Base-by-base conservation (phyloP, 1,284 basidiomycete genomes). In the Trichosporon sp. region DNA sequence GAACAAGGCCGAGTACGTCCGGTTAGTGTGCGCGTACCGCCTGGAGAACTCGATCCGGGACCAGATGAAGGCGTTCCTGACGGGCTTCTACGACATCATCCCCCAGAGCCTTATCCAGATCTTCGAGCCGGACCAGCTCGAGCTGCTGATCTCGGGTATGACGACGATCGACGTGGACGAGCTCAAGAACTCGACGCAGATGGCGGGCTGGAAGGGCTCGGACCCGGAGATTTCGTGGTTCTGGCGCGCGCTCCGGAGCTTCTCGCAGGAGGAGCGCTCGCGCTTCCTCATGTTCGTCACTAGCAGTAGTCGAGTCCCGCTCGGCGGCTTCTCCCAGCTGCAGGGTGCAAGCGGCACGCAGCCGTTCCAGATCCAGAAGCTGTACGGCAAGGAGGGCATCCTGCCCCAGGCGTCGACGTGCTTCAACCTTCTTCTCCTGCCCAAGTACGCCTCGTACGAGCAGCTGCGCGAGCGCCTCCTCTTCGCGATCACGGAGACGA, bases 131-230 rank as follows among this genome's bases (percentile, higher is more conserved):
- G 92, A 97, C 84, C 97, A 99, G 81, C 88, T 99, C 51, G 97
- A 99, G 83, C 87, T 98, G n/a, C 87, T 98, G 62, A 98, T 98
- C 75, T 98, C 95, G 0, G 96, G 95, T 31, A 92, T 98, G 25
- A 95, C 96, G n/a, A 95, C 97, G 76, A 95, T 99, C 73, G 95
- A 99, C 75, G 94, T 98, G 3, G 96, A 99, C 80, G 96, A 98
- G 83, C 97, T 96, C 91, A 91, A 95, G 74, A 93, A 94, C 62
- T 92, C 95, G 27, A 79, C 78, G 9, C 78, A 81, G 75, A 72
- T 84, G 60, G 78, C 78, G 71, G 81, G 81, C 35, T 85, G 81
- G 79, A 81, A 83, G 68, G 51, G 80, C n/a, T 81, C 81, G 13
- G 96, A 99, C 82, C 92, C 95, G 2, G 93, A 96, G 77, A 92